These are phyloP conservation scores for Aspergillus tamarii DNA, from an alignment of 2,329 filamentous ascomycete species.

Conservation along the genomic window DNA sequence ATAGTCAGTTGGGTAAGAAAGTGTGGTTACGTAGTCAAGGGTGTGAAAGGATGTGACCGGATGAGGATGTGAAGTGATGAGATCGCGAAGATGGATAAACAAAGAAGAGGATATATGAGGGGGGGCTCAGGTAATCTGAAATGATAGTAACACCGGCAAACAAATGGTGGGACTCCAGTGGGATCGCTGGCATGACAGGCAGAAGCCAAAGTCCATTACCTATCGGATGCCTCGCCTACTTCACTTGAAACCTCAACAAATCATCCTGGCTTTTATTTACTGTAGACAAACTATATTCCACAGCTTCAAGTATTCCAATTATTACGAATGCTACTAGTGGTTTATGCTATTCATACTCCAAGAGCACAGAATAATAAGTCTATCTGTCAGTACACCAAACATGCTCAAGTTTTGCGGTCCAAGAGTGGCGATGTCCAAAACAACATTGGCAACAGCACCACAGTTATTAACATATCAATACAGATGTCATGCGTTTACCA, in stretches of 20 bases:
- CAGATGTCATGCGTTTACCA: neutral
- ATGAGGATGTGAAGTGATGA: neutral
- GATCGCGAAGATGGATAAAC: neutral
- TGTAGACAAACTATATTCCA: neutral
- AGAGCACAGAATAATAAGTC: neutral
- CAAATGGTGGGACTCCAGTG: neutral
- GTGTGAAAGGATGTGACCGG: neutral
- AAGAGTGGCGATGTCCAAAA: constrained; percentile 5
- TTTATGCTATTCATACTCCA: neutral
- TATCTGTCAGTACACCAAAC: neutral
- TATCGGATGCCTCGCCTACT: neutral
- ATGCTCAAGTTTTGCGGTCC: neutral
- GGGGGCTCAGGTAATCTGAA: neutral
- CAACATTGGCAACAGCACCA: neutral
- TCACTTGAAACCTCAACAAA: neutral
- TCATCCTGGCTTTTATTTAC: neutral
- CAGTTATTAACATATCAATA: constrained; percentile 6
- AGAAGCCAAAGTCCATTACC: neutral
- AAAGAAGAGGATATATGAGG: neutral
- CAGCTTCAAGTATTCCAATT: neutral
- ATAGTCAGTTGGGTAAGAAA: neutral
- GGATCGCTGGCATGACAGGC: neutral
- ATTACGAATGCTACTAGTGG: neutral
- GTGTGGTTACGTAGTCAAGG: neutral
- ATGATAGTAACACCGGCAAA: neutral